Base-by-base conservation (phyloP, 768 basidiomycete genomes). In the Exidia glandulosa region DNA sequence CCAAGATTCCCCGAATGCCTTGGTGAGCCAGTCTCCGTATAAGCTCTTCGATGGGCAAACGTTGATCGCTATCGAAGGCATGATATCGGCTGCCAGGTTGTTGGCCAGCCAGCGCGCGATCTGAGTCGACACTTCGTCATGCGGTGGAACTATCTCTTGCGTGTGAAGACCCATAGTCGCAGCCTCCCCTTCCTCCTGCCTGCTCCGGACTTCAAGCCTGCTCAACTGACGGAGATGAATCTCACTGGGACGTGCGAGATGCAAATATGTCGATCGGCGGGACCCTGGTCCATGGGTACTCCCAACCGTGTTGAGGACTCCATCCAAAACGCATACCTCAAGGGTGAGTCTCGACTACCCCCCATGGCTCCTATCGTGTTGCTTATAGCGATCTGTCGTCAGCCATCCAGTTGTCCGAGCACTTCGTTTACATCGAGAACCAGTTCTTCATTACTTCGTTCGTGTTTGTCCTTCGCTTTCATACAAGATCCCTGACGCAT, bases 381-480 rank as follows among this genome's bases (percentile, higher is more conserved):
- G n/a, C 41, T 14, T 2, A 1, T 1, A 19, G 41, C 50, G 10
- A n/a, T n/a, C 14, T 36, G 10, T 25, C 32, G 59, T 56, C 63
- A 94, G 92, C 92, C 10, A 96, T 96, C 58, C 86, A 94, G 67
- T 76, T 89, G 67, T 94, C 93, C 29, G 93, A 97, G 65, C 93
- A 96, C 68, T 99, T 98, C 68, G 90, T 99, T 33, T 99, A 99
- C 74, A 96, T 99, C 63, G 95, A 97, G 70, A 93, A 94, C 65
- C 90, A 93, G 69, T 93, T 92, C 68, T 92, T 93, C 71, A 89
- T 93, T 63, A 86, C 88, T 1, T 90, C 88, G 90, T 91, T 71
- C 69, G 88, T 62, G 56, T 45, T 12, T 47, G 41, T n/a, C 19
- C 30, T n/a, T 25, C 37, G 16, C 30, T 58, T 25, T n/a, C 41